Percentiles rank a stretch among this genome's conserved stretches.
These are phyloP conservation scores for Breynia disticha DNA, from an alignment of 441 rosid species.

Conservation along the genomic window DNA sequence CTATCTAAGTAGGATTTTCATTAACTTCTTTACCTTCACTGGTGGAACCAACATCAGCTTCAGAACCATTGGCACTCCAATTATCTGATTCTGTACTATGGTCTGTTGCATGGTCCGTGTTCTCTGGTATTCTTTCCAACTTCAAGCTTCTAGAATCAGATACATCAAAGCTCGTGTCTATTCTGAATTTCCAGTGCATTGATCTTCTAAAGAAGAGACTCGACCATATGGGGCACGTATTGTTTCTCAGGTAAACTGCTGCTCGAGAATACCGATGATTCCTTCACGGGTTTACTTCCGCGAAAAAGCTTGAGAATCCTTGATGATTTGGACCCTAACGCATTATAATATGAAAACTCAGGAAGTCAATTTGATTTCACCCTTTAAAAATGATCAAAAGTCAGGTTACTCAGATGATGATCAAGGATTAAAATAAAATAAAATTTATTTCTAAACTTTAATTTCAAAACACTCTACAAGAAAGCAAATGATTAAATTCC, in stretches of 20 bases:
- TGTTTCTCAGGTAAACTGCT: constrained; percentile 37
- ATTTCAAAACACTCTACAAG: no score
- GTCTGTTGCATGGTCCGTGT: constrained; percentile 43
- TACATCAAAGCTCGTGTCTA: constrained; percentile 32
- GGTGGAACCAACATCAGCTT: constrained; percentile 33
- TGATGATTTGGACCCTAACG: no score
- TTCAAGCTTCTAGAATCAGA: constrained; percentile 34
- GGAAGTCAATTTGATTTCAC: no score
- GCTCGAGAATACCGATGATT: constrained; percentile 31
- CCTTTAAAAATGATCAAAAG: no score
- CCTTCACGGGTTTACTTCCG: constrained; percentile 16
- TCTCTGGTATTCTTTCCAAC: constrained; percentile 59
- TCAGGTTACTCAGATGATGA: no score
- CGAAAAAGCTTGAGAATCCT: no score
- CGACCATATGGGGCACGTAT: constrained; percentile 77
- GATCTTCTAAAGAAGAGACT: constrained; percentile 72
- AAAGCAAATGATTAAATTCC: no score
- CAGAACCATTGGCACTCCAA: constrained; percentile 32
- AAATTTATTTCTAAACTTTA: no score
- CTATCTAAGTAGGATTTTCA: no score
- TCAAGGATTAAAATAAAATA: no score
- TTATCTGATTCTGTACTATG: constrained; percentile 32
- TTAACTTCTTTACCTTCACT: constrained; percentile 71
- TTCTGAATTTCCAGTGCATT: constrained; percentile 45
- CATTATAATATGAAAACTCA: no score